These are phyloP conservation scores for Annulohypoxylon stygium DNA, from an alignment of 495 filamentous ascomycete species.

Conservation along the genomic window DNA sequence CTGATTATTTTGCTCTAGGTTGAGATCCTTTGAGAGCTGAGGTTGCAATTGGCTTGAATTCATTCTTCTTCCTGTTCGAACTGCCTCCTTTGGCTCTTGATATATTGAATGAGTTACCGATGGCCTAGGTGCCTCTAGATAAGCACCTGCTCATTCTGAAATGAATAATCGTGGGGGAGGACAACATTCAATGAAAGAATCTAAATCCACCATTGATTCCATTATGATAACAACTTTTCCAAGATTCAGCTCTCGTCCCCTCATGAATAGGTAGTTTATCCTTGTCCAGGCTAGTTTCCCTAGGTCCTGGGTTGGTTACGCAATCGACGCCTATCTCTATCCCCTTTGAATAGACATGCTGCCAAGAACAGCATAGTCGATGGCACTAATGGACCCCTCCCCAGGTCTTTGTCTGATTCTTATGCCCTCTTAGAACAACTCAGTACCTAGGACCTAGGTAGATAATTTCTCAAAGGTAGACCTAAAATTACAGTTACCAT, in stretches of 20 bases:
- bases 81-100: background rate
- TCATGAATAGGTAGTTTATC: constrained; percentile 4
- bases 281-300: background rate
- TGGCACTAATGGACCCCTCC: constrained; percentile 13
- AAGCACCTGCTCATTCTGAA: background rate
- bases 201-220: background rate
- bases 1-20: background rate
- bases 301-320: constrained; percentile 13
- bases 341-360: constrained; percentile 5
- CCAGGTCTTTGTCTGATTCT: constrained; percentile 5
- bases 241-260: constrained; percentile 3
- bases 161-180: background rate
- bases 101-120: background rate
- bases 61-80: constrained; percentile 19
- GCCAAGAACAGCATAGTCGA: constrained; percentile 10
- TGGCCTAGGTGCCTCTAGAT: background rate
- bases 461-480: too few relatives aligned
- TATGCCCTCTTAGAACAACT: background rate
- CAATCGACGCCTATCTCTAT: constrained; percentile 27
- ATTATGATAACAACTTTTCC: constrained; percentile 4
- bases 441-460: too few relatives aligned
- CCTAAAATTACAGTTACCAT: background rate
- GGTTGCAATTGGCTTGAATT: constrained; percentile 16
- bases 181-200: background rate
- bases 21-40: constrained; percentile 10